phyloP scores from a whole-genome alignment of 208 protist genomes.

The Acanthamoeba castellanii region DNA sequence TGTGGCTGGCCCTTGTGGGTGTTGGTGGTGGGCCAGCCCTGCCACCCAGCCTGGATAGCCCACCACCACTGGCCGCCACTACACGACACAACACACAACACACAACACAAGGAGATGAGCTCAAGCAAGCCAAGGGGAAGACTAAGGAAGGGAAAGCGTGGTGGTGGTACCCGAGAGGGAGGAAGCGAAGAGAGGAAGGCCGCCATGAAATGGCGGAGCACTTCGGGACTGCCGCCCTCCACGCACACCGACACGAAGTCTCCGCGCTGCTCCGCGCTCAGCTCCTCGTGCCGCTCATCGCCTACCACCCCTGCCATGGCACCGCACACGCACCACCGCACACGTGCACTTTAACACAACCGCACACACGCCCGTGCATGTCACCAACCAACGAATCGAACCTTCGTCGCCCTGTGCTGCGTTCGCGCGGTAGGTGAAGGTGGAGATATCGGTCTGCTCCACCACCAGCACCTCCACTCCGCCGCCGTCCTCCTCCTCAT shows the following conservation, averaged over 20 bases:
- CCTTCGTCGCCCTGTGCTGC: background rate
- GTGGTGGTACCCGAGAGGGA: background rate
- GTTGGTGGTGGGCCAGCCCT: background rate
- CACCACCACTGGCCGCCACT: background rate
- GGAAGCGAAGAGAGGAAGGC: background rate
- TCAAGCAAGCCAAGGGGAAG: no score
- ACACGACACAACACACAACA: background rate
- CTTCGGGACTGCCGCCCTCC: background rate
- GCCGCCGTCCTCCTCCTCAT: background rate
- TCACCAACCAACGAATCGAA: background rate
- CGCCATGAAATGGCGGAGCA: background rate
- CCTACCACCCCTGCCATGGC: background rate
- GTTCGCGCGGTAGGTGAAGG: background rate
- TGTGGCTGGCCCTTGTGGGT: background rate
- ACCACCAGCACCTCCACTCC: background rate
- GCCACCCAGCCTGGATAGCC: constrained; percentile 5
- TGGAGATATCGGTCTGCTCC: background rate
- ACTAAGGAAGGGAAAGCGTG: background rate
- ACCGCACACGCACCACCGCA: background rate
- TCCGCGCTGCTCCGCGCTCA: background rate
- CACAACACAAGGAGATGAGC: background rate
- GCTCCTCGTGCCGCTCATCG: background rate
- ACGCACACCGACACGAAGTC: constrained; percentile 15
- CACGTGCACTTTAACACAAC: no score
- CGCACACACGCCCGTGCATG: no score